Conservation (phyloP, 1,139 yeast genomes). For the Hansenula sp. region DNA sequence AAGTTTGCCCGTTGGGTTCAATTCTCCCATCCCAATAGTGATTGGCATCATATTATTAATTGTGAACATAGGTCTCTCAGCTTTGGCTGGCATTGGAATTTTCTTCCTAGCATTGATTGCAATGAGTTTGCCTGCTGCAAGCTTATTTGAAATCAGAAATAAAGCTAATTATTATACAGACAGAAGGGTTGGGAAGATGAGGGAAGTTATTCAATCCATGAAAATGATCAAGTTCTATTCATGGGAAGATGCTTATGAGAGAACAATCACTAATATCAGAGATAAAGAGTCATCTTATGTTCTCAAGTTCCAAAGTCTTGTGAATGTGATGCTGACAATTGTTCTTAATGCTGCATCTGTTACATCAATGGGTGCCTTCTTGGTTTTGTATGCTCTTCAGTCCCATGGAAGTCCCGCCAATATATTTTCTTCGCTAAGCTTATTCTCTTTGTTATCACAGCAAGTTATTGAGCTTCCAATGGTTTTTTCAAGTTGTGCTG, state of each 20-base stretch:
- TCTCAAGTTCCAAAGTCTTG: constrained; percentile 41
- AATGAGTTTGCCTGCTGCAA: constrained; percentile 30
- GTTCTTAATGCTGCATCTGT: constrained; percentile 58
- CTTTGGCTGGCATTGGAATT: constrained; percentile 60
- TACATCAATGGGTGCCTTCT: constrained; percentile 68
- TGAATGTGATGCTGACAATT: constrained; percentile 54
- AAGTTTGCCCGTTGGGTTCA: constrained; percentile 58
- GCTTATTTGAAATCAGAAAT: constrained; percentile 36
- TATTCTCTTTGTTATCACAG: constrained; percentile 64
- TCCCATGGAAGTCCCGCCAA: constrained; percentile 52
- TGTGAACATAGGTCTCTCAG: constrained; percentile 64
- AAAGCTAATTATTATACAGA: constrained; percentile 44
- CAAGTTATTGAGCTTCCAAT: constrained; percentile 68
- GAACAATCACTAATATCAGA: constrained; percentile 38
- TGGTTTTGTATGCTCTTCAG: constrained; percentile 54
- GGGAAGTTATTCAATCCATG: constrained; percentile 48
- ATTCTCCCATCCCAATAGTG: constrained; percentile 54
- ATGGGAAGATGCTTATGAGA: constrained; percentile 56
- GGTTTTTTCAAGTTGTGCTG: constrained; percentile 48
- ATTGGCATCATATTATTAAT: constrained; percentile 58
- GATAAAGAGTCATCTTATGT: constrained; percentile 40
- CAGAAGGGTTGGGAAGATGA: constrained; percentile 43
- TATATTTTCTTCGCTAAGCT: constrained; percentile 71
- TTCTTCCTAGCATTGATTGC: constrained; percentile 30
- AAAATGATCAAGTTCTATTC: constrained; percentile 53